Base-by-base conservation (phyloP, 192 early-diverging fungal genomes). In the Phlyctochytrium bullatum region DNA sequence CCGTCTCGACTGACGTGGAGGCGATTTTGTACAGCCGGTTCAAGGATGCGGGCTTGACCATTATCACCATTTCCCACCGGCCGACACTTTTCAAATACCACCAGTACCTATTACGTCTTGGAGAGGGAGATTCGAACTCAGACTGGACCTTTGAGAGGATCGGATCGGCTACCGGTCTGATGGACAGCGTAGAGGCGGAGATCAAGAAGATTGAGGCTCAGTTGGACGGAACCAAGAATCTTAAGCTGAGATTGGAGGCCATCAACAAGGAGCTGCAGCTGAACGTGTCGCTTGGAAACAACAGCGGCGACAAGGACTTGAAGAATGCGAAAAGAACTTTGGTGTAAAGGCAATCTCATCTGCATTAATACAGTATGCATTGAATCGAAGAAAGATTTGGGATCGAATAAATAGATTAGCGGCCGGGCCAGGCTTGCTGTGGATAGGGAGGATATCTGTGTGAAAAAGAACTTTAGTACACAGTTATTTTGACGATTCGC, bases 71-170 rank as follows among this genome's bases (percentile, higher is more conserved):
- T 27, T 90, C 89, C 2, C 97, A 99, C 65, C 84, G 92, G 40
- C 93, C 94, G 34, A 92, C 92, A 30, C 78, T 99, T 51, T 98
- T 92, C 91, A 91, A 97, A 74, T 97, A 99, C 81, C 97, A 99
- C 80, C 34, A 32, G 2, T 73, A 54, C 61, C 34, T 77, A 28
- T 40, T 77, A 54, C 57, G 71, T 16, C 68, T 83, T 34, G 78
- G 79, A 2, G 79, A 81, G 66, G 79, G 79, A 6, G 53, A 30
- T 1, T 29, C 36, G 16, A 73, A 72, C 31, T 61, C 67, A 51
- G 74, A 72, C 12, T 84, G 79, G 79, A 50, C 36, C 25, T 76
- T 80, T 61, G 78, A 81, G 53, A 62, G 65, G 36, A 81, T 81
- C 33, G 59, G 73, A 3, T 60, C 69, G 2, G 68, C 47, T 3